These are phyloP conservation scores for Datura wrightii DNA, from an alignment of 257 asterid species.

Conservation along the genomic window DNA sequence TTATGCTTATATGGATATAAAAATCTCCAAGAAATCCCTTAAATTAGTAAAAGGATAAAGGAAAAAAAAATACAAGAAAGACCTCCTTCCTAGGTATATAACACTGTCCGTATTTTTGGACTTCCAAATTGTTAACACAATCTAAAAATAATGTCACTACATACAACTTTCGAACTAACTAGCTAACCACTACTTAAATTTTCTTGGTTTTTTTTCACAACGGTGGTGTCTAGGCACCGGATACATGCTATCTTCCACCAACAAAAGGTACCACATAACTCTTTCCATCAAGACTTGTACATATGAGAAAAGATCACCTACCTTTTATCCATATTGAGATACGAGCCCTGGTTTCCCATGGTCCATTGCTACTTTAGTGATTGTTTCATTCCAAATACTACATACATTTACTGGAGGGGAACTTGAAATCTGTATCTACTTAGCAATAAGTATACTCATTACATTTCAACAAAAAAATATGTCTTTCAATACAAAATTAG, in stretches of 20 bases:
- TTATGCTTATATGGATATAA: background rate
- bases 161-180: background rate
- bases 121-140: background rate
- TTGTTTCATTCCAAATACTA: constrained; percentile 10
- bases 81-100: background rate
- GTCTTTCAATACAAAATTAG: background rate
- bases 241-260: background rate
- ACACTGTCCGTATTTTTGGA: background rate
- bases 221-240: background rate
- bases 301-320: background rate
- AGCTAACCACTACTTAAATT: background rate
- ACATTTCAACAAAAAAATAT: background rate
- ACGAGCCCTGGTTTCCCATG: background rate
- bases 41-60: background rate
- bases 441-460: background rate
- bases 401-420: background rate
- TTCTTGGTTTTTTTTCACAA: background rate
- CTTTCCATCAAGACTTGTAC: background rate
- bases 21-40: background rate
- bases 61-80: background rate
- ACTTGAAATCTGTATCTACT: background rate
- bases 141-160: background rate
- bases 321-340: background rate
- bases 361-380: background rate
- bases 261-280: background rate